Conservation (phyloP, 768 basidiomycete genomes). For the Hygrocybe coccinea region DNA sequence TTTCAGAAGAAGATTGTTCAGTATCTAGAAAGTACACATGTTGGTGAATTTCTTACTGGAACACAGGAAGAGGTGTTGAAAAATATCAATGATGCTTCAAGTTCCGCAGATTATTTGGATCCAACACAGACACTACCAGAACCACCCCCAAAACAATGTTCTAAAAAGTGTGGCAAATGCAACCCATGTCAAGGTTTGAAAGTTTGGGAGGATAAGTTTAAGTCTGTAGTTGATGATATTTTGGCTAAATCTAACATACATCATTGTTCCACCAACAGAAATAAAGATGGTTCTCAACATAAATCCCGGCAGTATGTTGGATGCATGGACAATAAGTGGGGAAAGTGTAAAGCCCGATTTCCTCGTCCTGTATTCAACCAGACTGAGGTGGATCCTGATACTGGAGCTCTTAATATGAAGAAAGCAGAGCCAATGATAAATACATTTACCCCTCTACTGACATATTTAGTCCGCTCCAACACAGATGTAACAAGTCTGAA, state of each 20-base stretch:
- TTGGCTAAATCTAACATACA: conserved; percentile 17
- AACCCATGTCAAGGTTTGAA: conserved; percentile 14
- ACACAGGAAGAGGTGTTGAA: conserved; percentile 14
- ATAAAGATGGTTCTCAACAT: conserved; percentile 23
- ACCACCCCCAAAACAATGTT: conserved; percentile 15
- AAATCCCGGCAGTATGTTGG: conserved; percentile 12
- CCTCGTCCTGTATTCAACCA: conserved; percentile 19
- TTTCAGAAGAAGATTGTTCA: conserved; percentile 24
- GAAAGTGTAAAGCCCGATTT: conserved; percentile 31
- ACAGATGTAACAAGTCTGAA: too few species aligned
- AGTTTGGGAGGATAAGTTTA: conserved; percentile 15
- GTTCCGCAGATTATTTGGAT: conserved; percentile 7
- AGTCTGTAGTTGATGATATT: conserved; percentile 16
- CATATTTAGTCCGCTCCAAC: too few species aligned
- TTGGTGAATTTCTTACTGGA: conserved; percentile 30
- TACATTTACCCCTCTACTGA: too few species aligned
- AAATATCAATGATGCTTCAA: not conserved
- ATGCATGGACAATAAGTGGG: conserved; percentile 25
- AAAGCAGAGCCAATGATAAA: conserved; percentile 27
- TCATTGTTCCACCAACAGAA: conserved; percentile 19
- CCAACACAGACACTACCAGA: conserved; percentile 23
- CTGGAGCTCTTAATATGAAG: conserved; percentile 24
- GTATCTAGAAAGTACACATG: conserved; percentile 29
- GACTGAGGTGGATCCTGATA: conserved; percentile 25
- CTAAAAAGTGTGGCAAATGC: conserved; percentile 31